These are phyloP conservation scores for Candida pseudoglaebosa DNA, from an alignment of 805 yeast genomes.

Conservation along the genomic window DNA sequence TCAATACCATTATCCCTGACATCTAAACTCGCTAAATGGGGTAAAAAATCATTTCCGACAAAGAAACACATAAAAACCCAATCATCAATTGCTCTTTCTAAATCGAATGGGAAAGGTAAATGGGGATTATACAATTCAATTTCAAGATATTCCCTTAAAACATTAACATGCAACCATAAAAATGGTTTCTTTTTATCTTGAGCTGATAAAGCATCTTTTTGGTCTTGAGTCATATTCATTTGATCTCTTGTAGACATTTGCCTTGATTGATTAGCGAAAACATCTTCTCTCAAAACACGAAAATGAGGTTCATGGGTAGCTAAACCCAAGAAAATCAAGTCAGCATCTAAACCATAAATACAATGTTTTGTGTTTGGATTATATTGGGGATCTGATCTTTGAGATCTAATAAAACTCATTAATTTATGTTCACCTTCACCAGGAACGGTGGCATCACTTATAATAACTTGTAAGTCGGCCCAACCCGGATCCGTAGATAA, in stretches of 20 bases:
- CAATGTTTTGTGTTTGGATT: conserved; percentile 94
- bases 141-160: conserved; percentile 81
- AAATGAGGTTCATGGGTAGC: conserved; percentile 99
- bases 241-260: conserved; percentile 46
- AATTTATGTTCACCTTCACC: conserved; percentile 99
- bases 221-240: conserved; percentile 58
- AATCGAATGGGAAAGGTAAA: conserved; percentile 69
- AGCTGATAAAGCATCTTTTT: conserved; percentile 38
- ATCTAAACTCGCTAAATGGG: conserved; percentile 91
- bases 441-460: conserved; percentile 95
- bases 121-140: conserved; percentile 74
- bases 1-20: conserved; percentile 95
- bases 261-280: conserved; percentile 71
- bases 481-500: conserved; percentile 88
- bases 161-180: conserved; percentile 87
- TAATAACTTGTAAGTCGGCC: conserved; percentile 82
- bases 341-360: conserved; percentile 97
- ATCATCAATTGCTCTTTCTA: conserved; percentile 95
- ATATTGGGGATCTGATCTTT: conserved; percentile 80
- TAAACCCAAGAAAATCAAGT: conserved; percentile 88
- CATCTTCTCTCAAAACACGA: conserved; percentile 91
- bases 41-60: conserved; percentile 97
- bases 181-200: conserved; percentile 71
- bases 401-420: conserved; percentile 92
- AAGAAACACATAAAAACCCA: conserved; percentile 99